Conservation (phyloP, 2,329 filamentous ascomycete species). For the Pestalotiopsis sp. region DNA sequence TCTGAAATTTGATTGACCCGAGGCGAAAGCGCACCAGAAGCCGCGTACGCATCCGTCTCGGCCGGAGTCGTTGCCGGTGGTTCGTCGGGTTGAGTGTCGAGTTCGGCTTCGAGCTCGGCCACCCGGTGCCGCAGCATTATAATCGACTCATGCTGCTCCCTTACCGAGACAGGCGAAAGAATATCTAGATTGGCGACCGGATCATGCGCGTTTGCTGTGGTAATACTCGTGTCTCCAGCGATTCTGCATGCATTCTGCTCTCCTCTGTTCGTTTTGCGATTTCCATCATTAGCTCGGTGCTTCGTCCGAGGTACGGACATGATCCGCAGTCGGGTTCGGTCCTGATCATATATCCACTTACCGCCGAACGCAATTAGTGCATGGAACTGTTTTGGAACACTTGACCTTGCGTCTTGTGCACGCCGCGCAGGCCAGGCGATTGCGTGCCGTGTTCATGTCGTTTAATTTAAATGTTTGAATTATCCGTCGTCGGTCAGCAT, state of each 20-base stretch:
- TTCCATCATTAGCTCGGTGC: constrained; percentile 14
- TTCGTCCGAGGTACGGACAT: not conserved
- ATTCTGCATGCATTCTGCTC: constrained; percentile 15
- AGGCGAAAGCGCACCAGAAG: not conserved
- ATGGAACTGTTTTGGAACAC: constrained; percentile 42
- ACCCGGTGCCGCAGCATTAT: constrained; percentile 11
- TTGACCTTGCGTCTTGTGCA: constrained; percentile 35
- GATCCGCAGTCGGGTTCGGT: constrained; percentile 10
- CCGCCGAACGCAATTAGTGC: constrained; percentile 38
- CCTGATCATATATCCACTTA: constrained; percentile 13
- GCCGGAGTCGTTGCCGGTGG: constrained; percentile 7
- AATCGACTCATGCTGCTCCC: not conserved
- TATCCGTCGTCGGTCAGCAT: not conserved
- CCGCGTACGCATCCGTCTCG: not conserved
- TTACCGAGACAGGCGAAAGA: not conserved
- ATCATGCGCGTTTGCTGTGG: not conserved
- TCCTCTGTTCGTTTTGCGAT: constrained; percentile 21
- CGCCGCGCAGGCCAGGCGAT: constrained; percentile 28
- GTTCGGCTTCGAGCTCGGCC: constrained; percentile 20
- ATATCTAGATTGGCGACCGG: not conserved
- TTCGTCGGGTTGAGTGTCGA: not conserved
- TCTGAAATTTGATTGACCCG: constrained; percentile 14
- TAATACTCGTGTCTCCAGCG: not conserved
- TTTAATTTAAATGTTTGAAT: not conserved
- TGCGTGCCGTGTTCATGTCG: constrained; percentile 16